These are phyloP conservation scores for Aureobasidium mangrovei DNA, from an alignment of 2,329 filamentous ascomycete species.

Conservation along the genomic window DNA sequence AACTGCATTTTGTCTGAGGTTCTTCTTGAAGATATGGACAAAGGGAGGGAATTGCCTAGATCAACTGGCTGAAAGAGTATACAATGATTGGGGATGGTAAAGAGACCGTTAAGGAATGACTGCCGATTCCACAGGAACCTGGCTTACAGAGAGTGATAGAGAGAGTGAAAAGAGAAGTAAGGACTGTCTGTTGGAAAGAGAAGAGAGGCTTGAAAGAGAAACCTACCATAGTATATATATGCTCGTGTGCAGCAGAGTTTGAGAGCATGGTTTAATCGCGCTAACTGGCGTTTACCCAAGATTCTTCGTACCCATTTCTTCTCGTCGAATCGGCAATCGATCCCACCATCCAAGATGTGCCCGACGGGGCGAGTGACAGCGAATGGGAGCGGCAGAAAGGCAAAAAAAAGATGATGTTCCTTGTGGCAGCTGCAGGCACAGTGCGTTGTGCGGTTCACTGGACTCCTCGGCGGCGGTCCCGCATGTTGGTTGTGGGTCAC, in stretches of 20 bases:
- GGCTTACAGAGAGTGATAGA: conserved; percentile 6
- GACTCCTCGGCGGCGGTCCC: conserved; percentile 7
- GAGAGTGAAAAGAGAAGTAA: conserved; percentile 5
- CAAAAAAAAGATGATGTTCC: conserved; percentile 4
- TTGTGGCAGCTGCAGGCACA: conserved; percentile 7
- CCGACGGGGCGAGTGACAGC: conserved; percentile 2
- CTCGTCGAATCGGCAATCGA: conserved; percentile 10
- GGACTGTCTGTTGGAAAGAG: conserved; percentile 2
- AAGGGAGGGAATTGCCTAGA: conserved; percentile 8
- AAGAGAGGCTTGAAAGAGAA: not conserved
- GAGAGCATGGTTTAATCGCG: not conserved
- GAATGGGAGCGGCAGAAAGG: conserved; percentile 6
- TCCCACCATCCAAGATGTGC: conserved; percentile 2
- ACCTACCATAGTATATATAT: conserved; percentile 6
- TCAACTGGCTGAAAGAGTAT: conserved; percentile 12
- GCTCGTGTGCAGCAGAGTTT: not conserved
- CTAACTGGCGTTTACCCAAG: not conserved
- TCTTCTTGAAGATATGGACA: conserved; percentile 6
- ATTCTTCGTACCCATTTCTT: not conserved
- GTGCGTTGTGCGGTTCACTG: conserved; percentile 5
- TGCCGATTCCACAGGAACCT: conserved; percentile 14
- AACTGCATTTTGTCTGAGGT: conserved; percentile 16
- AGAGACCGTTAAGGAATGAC: conserved; percentile 6
- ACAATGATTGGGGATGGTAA: conserved; percentile 5
- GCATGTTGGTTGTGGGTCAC: conserved; percentile 11